Evolutionary conservation across 805 yeast genomes (phyloP).

Genomic region (Saturnispora halmiae): DNA sequence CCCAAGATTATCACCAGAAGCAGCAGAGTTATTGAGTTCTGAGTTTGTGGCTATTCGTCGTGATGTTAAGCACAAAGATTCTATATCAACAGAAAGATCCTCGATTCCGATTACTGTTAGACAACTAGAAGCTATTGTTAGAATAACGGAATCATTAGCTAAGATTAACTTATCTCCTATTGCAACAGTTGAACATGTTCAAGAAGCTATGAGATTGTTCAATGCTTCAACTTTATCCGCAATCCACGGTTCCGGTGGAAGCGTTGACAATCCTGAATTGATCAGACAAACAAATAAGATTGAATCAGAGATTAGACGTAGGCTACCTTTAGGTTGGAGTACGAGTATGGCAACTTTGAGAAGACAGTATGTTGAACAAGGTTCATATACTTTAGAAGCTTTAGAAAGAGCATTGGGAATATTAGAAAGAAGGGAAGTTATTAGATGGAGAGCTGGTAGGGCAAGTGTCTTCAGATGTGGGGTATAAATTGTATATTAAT

Average conservation of each 20-base stretch:
- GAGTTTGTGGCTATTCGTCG: slow-evolving; percentile 88
- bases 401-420: slow-evolving; percentile 75
- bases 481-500: slow-evolving; percentile 27
- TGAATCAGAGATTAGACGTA: slow-evolving; percentile 76
- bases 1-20: slow-evolving; percentile 81
- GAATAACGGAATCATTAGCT: slow-evolving; percentile 91
- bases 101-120: slow-evolving; percentile 96
- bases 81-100: slow-evolving; percentile 76
- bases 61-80: slow-evolving; percentile 71
- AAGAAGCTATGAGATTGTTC: slow-evolving; percentile 89
- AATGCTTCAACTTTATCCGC: slow-evolving; percentile 98
- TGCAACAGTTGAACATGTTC: slow-evolving; percentile 84
- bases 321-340: slow-evolving; percentile 95
- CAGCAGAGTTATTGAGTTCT: slow-evolving; percentile 81
- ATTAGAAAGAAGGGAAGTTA: slow-evolving; percentile 78
- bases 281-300: slow-evolving; percentile 67
- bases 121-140: slow-evolving; percentile 93
- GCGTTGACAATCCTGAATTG: slow-evolving; percentile 45
- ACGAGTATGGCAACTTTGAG: slow-evolving; percentile 78
- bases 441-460: slow-evolving; percentile 81
- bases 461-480: slow-evolving; percentile 72
- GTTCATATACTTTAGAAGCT: slow-evolving; percentile 54
- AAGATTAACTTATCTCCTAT: slow-evolving; percentile 74
- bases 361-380: slow-evolving; percentile 66
- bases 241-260: slow-evolving; percentile 33